Evolutionary conservation across 805 yeast genomes (phyloP), one percentile per base, ranked within the genome.

Genomic region (Candida coleopterorum): DNA sequence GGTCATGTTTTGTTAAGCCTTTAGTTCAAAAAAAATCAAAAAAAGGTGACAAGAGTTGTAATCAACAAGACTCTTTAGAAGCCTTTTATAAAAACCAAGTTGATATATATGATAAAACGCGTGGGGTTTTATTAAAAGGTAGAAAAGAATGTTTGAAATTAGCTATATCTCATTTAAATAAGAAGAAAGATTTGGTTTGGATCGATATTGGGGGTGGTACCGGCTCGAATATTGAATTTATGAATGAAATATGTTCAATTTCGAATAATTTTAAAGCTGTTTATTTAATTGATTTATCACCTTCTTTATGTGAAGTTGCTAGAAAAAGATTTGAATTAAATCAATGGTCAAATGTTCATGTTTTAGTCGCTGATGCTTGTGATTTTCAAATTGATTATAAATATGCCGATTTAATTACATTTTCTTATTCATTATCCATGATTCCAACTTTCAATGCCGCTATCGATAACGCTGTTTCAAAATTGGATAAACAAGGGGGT

Each of bases 201-300:
- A 68, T 82, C 34, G 89, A 82, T 53, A 74, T 85, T 50, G 95
- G 94, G 34, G 94, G 94, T 22, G 95, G 95, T 17, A 85, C 95
- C 5, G 95, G 94, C 32, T 70, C 78, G 58, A 85, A 85, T 60
- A 80, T 85, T 49, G 93, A 85, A 58, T 70, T 72, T 48, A 85
- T 85, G 94, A 66, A 81, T 53, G 53, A 64, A 29, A 60, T 77
- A 31, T 60, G 73, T 34, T 68, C 77, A 10, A 56, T 79, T 29
- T 46, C 62, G 20, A 40, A 48, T 9, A 59, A 66, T 44, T 85
- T 85, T 58, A 71, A 74, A 45, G 82, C 82, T 10, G 71, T 85
- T 33, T 82, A 81, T 50, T 68, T 85, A 38, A 77, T 85, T 32
- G 95, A 85, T 54, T 66, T 85, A 40, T 81, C 89, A 1, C 85